Evolutionary conservation across 1,139 yeast species (phyloP).

Genomic region (Debaryomyces udenii): DNA sequence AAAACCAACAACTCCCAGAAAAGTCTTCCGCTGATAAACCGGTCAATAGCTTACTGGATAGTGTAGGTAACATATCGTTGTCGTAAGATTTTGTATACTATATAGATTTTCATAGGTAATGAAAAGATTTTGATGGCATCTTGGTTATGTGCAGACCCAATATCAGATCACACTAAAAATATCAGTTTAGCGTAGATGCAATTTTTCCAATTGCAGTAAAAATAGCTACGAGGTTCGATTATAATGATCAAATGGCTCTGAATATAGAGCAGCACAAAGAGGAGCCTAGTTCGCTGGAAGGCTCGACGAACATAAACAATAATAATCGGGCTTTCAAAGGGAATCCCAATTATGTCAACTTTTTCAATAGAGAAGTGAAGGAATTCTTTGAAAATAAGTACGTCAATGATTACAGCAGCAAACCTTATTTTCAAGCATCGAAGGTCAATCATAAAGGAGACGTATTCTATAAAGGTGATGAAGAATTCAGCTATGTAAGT

Average conservation of each 20-base stretch:
- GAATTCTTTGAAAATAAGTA: conserved; percentile 17
- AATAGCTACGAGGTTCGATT: neutral
- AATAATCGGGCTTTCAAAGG: conserved; percentile 21
- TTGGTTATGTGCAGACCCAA: neutral
- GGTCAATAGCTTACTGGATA: conserved; percentile 6
- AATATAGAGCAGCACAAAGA: neutral
- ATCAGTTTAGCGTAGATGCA: neutral
- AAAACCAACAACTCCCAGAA: neutral
- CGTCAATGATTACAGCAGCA: neutral
- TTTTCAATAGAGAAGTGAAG: conserved; percentile 26
- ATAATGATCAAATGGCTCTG: conserved; percentile 6
- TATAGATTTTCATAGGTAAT: neutral
- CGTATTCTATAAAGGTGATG: conserved; percentile 11
- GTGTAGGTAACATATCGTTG: conserved; percentile 4
- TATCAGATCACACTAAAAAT: conserved; percentile 3
- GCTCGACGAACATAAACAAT: conserved; percentile 4
- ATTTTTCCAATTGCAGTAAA: neutral
- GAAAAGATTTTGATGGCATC: neutral
- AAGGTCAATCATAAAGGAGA: conserved; percentile 16
- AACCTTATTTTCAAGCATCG: conserved; percentile 12
- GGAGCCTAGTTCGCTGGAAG: conserved; percentile 1
- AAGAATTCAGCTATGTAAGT: conserved; percentile 4
- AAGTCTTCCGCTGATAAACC: neutral
- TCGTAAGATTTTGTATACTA: neutral
- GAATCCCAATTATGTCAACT: conserved; percentile 25